Conservation (phyloP, 805 yeast genomes). For the Saccharomycopsis sp. region DNA sequence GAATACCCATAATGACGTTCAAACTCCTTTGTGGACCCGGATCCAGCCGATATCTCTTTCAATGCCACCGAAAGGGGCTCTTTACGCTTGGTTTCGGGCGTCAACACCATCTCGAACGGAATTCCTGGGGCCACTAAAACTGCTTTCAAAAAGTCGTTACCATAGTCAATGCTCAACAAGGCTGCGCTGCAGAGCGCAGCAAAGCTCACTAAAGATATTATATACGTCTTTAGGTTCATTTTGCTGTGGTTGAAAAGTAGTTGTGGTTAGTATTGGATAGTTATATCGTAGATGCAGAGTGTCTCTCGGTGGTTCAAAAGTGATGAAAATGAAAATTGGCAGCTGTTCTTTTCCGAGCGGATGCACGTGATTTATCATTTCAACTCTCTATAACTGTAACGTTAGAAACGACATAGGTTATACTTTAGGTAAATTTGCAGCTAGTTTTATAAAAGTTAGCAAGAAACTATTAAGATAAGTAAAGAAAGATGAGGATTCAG, state of each 20-base stretch:
- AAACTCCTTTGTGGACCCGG: conserved; percentile 35
- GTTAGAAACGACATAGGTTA: too few species aligned
- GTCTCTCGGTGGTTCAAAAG: too few species aligned
- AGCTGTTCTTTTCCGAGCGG: too few species aligned
- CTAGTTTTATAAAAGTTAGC: too few species aligned
- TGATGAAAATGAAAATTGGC: too few species aligned
- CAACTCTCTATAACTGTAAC: too few species aligned
- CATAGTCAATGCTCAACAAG: conserved; percentile 82
- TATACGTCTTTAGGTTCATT: not conserved
- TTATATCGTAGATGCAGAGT: too few species aligned
- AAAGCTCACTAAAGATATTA: not conserved
- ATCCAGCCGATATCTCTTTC: conserved; percentile 30
- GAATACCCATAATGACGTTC: conserved; percentile 76
- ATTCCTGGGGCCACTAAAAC: conserved; percentile 86
- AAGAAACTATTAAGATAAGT: too few species aligned
- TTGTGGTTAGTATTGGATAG: too few species aligned
- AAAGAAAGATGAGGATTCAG: too few species aligned
- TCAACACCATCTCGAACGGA: conserved; percentile 78
- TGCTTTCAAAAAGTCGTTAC: conserved; percentile 82
- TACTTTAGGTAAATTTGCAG: too few species aligned
- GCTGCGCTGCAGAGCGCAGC: conserved; percentile 39
- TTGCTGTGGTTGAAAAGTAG: not conserved
- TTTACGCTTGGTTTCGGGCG: conserved; percentile 88
- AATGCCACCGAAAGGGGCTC: conserved; percentile 76
- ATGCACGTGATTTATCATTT: too few species aligned